Conservation (phyloP, 176 grass and related monocot species). For the Bromus sterilis region DNA sequence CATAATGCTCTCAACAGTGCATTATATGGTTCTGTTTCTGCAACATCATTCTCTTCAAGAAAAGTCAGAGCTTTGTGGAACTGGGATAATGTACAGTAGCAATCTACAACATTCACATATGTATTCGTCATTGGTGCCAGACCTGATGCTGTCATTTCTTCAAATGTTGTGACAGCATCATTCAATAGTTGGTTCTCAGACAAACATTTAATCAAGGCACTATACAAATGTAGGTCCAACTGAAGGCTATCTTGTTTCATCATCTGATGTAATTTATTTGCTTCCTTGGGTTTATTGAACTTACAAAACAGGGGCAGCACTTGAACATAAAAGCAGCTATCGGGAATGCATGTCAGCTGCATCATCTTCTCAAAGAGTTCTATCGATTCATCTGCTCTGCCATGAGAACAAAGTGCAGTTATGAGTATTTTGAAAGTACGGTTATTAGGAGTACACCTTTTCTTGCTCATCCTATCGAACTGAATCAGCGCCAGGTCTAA, state of each 20-base stretch:
- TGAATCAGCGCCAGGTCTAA: constrained; percentile 49
- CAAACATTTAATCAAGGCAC: constrained; percentile 32
- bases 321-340: constrained; percentile 40
- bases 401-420: constrained; percentile 22
- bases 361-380: constrained; percentile 40
- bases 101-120: constrained; percentile 31
- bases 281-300: constrained; percentile 37
- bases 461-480: constrained; percentile 47
- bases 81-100: constrained; percentile 28
- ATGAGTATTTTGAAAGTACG: constrained; percentile 48
- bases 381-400: constrained; percentile 35
- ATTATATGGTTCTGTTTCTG: constrained; percentile 49
- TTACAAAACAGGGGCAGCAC: constrained; percentile 48
- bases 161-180: constrained; percentile 26
- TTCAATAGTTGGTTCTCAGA: constrained; percentile 34
- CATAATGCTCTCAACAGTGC: constrained; percentile 38
- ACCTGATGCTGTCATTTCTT: constrained; percentile 29
- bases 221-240: constrained; percentile 24
- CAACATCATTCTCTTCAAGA: constrained; percentile 33
- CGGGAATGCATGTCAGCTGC: constrained; percentile 20
- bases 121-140: constrained; percentile 21
- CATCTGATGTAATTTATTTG: constrained; percentile 26
- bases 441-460: constrained; percentile 37
- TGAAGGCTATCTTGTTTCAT: constrained; percentile 28
- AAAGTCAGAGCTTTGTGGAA: constrained; percentile 37